Percentiles rank a stretch among this genome's conserved stretches.
phyloP scores from a whole-genome alignment of 257 asterid genomes.

The Perilla frutescens region DNA sequence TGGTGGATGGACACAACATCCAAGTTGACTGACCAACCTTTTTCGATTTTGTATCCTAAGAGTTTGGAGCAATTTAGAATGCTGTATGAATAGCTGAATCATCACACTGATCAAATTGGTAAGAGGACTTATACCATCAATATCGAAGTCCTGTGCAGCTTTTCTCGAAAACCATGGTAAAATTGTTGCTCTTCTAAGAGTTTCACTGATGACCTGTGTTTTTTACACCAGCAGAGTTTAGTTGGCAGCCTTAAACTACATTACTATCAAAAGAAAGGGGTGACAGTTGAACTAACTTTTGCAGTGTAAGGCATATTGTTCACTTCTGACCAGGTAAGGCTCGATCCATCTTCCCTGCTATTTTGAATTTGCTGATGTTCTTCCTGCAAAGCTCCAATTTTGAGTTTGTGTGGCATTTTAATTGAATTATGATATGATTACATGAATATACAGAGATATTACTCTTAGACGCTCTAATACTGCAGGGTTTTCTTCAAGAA shows the following conservation, averaged over 20 bases:
- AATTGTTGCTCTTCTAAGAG: slow-evolving; percentile 85
- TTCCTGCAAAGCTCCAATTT: slow-evolving; percentile 49
- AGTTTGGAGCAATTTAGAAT: slow-evolving; percentile 29
- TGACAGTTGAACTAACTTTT: slow-evolving; percentile 52
- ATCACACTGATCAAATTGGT: slow-evolving; percentile 7
- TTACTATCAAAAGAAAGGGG: neutral
- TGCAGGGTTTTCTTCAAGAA: slow-evolving; percentile 71
- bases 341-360: slow-evolving; percentile 51
- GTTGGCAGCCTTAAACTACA: slow-evolving; percentile 2
- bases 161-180: slow-evolving; percentile 88
- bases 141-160: slow-evolving; percentile 86
- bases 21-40: slow-evolving; percentile 81
- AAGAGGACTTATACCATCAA: slow-evolving; percentile 60
- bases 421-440: neutral
- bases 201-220: slow-evolving; percentile 69
- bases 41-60: slow-evolving; percentile 67
- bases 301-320: slow-evolving; percentile 78
- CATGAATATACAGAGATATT: slow-evolving; percentile 26
- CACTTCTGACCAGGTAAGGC: slow-evolving; percentile 82
- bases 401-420: slow-evolving; percentile 21
- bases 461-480: slow-evolving; percentile 73
- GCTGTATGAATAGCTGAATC: neutral
- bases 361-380: slow-evolving; percentile 68
- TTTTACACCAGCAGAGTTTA: slow-evolving; percentile 22
- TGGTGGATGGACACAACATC: slow-evolving; percentile 89